phyloP scores from a whole-genome alignment of 2,329 filamentous ascomycete species.

The Hymenoscyphus repandus region DNA sequence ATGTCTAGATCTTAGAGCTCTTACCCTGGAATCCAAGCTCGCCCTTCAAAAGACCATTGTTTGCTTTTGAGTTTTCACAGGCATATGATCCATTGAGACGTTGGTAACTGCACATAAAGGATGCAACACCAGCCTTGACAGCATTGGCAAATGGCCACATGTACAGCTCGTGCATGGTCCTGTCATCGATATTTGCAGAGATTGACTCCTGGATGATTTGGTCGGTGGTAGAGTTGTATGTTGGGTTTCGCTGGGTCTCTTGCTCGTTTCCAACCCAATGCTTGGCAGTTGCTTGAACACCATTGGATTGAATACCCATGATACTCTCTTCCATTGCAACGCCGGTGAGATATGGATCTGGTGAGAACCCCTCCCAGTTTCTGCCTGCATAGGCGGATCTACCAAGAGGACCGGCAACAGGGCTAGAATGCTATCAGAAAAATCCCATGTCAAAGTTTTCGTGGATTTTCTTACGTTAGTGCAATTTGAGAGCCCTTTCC shows the following conservation, averaged over 20 bases:
- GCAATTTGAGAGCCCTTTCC: conserved; percentile 72
- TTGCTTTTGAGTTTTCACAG: conserved; percentile 69
- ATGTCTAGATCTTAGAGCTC: background rate
- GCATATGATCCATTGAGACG: conserved; percentile 63
- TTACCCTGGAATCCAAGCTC: conserved; percentile 76
- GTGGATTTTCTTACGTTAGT: conserved; percentile 38
- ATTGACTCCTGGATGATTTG: conserved; percentile 51
- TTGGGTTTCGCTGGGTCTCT: conserved; percentile 38
- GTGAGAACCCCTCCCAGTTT: conserved; percentile 32
- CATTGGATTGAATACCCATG: conserved; percentile 45
- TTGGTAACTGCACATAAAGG: conserved; percentile 79
- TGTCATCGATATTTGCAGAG: conserved; percentile 71
- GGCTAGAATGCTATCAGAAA: conserved; percentile 4
- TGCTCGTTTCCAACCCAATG: conserved; percentile 71
- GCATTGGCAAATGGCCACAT: conserved; percentile 81
- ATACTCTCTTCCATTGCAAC: conserved; percentile 57
- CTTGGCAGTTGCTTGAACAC: conserved; percentile 47
- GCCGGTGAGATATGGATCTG: conserved; percentile 41
- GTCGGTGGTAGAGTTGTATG: conserved; percentile 1
- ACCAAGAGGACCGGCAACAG: conserved; percentile 43
- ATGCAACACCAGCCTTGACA: conserved; percentile 68
- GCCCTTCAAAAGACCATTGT: conserved; percentile 77
- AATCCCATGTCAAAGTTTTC: too few relatives aligned
- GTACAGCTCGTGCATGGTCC: conserved; percentile 71
- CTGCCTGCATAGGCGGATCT: conserved; percentile 42